A percentile compares a stretch with the other conserved stretches of the same genome.
Conservation (phyloP, 805 yeast genomes). For the Candida pseudoglaebosa region DNA sequence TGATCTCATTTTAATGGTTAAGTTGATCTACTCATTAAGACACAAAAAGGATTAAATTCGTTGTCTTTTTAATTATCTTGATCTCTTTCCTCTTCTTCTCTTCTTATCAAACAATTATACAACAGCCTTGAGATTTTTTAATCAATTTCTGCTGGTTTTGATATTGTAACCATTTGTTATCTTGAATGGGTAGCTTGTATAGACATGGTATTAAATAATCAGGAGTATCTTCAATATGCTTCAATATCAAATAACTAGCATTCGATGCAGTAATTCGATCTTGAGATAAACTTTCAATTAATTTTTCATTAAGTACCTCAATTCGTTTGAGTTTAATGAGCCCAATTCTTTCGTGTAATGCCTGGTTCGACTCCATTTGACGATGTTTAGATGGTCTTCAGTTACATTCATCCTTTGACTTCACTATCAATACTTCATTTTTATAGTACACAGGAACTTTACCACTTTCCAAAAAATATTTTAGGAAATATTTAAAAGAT, state of each 20-base stretch:
- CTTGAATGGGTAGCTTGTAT: constrained; percentile 36
- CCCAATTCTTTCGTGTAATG: constrained; percentile 40
- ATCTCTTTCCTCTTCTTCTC: too few species aligned
- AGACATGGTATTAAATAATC: constrained; percentile 46
- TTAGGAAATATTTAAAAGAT: background rate
- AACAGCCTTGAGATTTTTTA: constrained; percentile 19
- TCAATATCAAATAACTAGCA: constrained; percentile 48
- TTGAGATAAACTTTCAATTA: constrained; percentile 47
- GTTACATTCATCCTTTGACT: background rate
- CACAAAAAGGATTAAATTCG: too few species aligned
- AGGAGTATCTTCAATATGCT: constrained; percentile 39
- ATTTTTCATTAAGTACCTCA: constrained; percentile 50
- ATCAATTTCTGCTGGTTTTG: constrained; percentile 10
- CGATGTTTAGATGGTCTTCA: background rate
- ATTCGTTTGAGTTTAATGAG: constrained; percentile 58
- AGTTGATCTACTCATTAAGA: too few species aligned
- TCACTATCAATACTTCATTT: background rate
- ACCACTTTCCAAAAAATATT: background rate
- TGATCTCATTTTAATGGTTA: too few species aligned
- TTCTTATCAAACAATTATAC: constrained; percentile 26
- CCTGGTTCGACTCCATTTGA: constrained; percentile 7
- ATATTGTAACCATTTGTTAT: constrained; percentile 30
- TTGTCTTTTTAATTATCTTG: too few species aligned
- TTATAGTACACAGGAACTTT: background rate
- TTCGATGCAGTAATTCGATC: constrained; percentile 64